Conservation (phyloP, 2,329 filamentous ascomycete genomes). For the Xylariomycetidae sp. region DNA sequence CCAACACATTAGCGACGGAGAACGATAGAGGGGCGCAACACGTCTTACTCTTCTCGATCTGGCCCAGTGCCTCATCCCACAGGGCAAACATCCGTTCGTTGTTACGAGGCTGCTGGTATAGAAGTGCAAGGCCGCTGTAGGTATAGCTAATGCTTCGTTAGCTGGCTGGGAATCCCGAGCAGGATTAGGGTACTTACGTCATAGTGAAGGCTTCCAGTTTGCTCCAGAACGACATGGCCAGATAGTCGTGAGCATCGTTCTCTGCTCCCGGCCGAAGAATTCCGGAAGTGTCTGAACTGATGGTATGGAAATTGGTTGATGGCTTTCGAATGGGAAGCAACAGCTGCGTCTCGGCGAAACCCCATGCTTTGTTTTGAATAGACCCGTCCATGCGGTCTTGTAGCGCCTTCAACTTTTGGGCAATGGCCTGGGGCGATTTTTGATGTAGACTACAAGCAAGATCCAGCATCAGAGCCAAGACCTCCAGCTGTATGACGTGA, state of each 20-base stretch:
- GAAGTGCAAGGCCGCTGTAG: conserved; percentile 44
- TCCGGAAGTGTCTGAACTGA: conserved; percentile 51
- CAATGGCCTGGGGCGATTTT: conserved; percentile 50
- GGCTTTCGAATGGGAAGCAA: conserved; percentile 51
- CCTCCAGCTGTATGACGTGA: conserved; percentile 59
- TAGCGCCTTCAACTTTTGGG: conserved; percentile 55
- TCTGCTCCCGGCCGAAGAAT: conserved; percentile 44
- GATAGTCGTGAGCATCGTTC: conserved; percentile 42
- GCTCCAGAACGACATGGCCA: conserved; percentile 55
- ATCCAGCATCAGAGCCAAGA: conserved; percentile 62
- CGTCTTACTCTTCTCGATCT: conserved; percentile 30
- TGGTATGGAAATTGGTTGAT: conserved; percentile 38
- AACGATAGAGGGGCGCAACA: background rate
- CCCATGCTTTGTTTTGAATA: conserved; percentile 36
- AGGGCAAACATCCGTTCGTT: conserved; percentile 32
- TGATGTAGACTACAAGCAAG: conserved; percentile 63
- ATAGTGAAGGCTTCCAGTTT: conserved; percentile 52
- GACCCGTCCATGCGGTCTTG: conserved; percentile 57
- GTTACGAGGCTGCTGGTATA: conserved; percentile 32
- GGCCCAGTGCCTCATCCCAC: conserved; percentile 33
- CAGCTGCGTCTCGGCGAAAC: conserved; percentile 41
- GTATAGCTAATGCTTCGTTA: conserved; percentile 37
- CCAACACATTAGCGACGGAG: background rate
- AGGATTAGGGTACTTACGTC: conserved; percentile 36
- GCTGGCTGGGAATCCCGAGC: background rate